A percentile compares a stretch with the other conserved stretches of the same genome.
Conservation (phyloP, 1,139 yeast species). For the Diutina pseudorugosa region DNA sequence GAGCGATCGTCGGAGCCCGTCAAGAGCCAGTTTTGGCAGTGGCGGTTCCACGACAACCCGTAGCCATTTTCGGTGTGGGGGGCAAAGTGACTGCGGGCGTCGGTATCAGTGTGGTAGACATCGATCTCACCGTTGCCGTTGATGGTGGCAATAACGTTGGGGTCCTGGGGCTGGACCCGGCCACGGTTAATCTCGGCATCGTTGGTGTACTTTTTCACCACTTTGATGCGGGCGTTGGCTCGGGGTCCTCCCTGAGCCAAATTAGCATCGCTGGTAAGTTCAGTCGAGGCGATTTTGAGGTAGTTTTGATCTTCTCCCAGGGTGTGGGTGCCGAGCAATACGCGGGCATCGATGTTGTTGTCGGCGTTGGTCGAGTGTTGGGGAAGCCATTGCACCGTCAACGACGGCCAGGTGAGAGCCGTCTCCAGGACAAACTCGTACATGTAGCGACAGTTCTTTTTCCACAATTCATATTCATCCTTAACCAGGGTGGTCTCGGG, state of each 20-base stretch:
- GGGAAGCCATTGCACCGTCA: conserved; percentile 70
- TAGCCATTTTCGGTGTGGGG: conserved; percentile 60
- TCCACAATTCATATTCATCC: conserved; percentile 70
- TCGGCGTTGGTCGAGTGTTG: conserved; percentile 14
- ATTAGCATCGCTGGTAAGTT: conserved; percentile 13
- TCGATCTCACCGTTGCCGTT: conserved; percentile 65
- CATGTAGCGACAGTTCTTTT: conserved; percentile 68
- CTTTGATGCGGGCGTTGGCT: conserved; percentile 33
- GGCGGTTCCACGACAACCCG: conserved; percentile 55
- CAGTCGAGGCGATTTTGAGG: conserved; percentile 68
- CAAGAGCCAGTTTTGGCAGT: conserved; percentile 34
- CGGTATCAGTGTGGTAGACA: conserved; percentile 38
- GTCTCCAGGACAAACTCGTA: conserved; percentile 74
- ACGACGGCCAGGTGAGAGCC: conserved; percentile 69
- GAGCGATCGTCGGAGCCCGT: conserved; percentile 56
- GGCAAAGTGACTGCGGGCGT: conserved; percentile 20
- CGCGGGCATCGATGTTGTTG: conserved; percentile 28
- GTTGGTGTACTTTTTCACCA: conserved; percentile 43
- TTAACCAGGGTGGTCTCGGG: conserved; percentile 15
- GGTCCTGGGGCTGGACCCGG: conserved; percentile 65
- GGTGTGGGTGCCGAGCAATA: conserved; percentile 80
- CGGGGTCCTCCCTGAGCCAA: conserved; percentile 8
- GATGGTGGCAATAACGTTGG: conserved; percentile 60
- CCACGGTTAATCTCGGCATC: conserved; percentile 68
- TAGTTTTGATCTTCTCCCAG: conserved; percentile 70